phyloP scores from a whole-genome alignment of 2,329 filamentous ascomycete species.

The Furcasterigmium furcatum region DNA sequence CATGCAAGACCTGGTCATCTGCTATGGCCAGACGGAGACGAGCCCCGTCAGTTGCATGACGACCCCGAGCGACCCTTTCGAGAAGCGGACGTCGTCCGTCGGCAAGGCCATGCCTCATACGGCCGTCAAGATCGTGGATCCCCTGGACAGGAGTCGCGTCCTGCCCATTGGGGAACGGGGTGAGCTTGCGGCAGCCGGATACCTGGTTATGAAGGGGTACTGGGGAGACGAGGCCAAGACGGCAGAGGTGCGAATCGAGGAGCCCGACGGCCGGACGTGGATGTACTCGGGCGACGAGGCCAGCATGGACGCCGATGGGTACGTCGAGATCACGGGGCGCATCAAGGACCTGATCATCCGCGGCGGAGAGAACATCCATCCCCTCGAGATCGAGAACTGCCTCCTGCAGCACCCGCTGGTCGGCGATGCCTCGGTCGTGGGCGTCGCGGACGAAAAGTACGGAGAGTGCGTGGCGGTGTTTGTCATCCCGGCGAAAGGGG shows the following conservation, averaged over 20 bases:
- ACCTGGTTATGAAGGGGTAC: constrained; percentile 89
- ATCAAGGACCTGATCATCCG: constrained; percentile 96
- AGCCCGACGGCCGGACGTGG: constrained; percentile 62
- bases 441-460: constrained; percentile 75
- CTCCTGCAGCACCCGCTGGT: constrained; percentile 71
- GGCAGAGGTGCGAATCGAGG: constrained; percentile 55
- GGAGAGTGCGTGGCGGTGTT: constrained; percentile 89
- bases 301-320: constrained; percentile 77
- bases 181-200: constrained; percentile 80
- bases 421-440: constrained; percentile 77
- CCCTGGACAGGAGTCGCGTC: constrained; percentile 52
- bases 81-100: constrained; percentile 71
- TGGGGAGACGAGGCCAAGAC: constrained; percentile 73
- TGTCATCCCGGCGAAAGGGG: constrained; percentile 50
- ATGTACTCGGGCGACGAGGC: constrained; percentile 95
- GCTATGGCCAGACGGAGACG: constrained; percentile 97
- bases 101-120: constrained; percentile 85
- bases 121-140: constrained; percentile 69
- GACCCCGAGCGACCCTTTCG: constrained; percentile 68
- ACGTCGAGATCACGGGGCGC: constrained; percentile 81
- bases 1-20: constrained; percentile 80
- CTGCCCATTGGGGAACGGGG: constrained; percentile 66
- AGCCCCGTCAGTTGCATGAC: constrained; percentile 80
- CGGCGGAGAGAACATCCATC: constrained; percentile 94
- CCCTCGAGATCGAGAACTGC: constrained; percentile 87